Evolutionary conservation across 768 basidiomycete genomes (phyloP), one percentile per base, ranked within the genome.

Genomic region (Brasilioporus rufonigricans): DNA sequence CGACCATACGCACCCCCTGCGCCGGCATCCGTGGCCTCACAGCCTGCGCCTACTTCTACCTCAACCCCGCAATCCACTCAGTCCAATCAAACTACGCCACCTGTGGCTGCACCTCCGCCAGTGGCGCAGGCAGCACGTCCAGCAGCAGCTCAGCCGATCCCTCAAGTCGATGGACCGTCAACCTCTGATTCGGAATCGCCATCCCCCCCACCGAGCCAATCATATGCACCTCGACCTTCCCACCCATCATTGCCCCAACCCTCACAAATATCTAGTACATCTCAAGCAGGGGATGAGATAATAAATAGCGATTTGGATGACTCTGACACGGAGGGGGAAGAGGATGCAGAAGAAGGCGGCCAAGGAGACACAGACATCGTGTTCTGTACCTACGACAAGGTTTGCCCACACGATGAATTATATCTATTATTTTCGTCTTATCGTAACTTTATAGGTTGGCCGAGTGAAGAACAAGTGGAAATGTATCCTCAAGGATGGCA

Each of bases 391-490:
- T 98, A 97, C 68, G 97, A 99, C 70, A 98, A 98, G 85, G 96
- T 93, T 52, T 38, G 77, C 58, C 47, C 12, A 19, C 21, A 31
- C 52, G 24, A 24, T 48, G 12, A 27, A 52, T n/a, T 58, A 32
- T 41, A 31, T 49, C 31, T 47, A 12, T n/a, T 40, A 2, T 3
- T 24, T 19, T n/a, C 35, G 31, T 46, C 53, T 60, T 18, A 56
- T 47, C 18, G 26, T 36, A 13, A 36, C 23, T 5, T 40, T 39
- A 19, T 61, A 98, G 95, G 96, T 98, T 33, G 93, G 95, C 41
- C 82, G 97, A n/a, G 96, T 98, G 24, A 99, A 98, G 76, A 98
- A 97, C 76, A 99, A 98, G 76, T 99, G 97, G 97, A 99, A 98
- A 78, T 95, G 94, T 56, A 86, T 92, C 23, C 80, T 99, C 48